Percentiles rank a stretch among this genome's conserved stretches.
These are phyloP conservation scores for Amanita pallidorosea DNA, from an alignment of 768 basidiomycete species.

Conservation along the genomic window DNA sequence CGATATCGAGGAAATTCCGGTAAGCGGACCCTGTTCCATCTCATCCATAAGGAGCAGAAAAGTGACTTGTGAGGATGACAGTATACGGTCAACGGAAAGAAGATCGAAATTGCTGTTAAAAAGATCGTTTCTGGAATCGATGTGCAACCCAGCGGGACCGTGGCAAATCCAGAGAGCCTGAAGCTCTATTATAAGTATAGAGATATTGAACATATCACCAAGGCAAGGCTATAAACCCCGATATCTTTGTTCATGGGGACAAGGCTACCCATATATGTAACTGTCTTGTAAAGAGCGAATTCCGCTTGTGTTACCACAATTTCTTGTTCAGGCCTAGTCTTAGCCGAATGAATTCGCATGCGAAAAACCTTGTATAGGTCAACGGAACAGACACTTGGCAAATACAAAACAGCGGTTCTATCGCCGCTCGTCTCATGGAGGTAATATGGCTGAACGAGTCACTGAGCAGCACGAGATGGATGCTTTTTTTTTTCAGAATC, in stretches of 20 bases:
- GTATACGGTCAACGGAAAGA: slow-evolving; percentile 74
- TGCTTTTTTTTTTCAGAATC: too few species aligned
- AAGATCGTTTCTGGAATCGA: slow-evolving; percentile 4
- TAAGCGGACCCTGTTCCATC: slow-evolving; percentile 21
- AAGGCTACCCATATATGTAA: too few species aligned
- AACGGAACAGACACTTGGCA: too few species aligned
- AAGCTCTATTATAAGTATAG: slow-evolving; percentile 50
- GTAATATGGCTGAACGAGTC: background rate
- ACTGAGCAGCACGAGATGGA: background rate
- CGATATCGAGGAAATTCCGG: slow-evolving; percentile 56
- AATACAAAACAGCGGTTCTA: background rate
- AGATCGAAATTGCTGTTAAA: slow-evolving; percentile 55
- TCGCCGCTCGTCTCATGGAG: background rate
- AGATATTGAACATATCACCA: slow-evolving; percentile 29
- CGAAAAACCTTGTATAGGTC: too few species aligned
- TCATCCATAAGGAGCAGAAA: slow-evolving; percentile 32
- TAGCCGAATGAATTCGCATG: too few species aligned
- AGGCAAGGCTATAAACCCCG: background rate
- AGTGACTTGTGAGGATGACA: slow-evolving; percentile 25
- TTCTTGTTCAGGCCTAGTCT: too few species aligned
- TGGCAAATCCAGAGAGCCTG: slow-evolving; percentile 5
- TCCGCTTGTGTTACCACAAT: too few species aligned
- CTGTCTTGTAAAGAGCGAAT: background rate
- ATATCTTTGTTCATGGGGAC: too few species aligned
- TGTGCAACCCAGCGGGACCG: slow-evolving; percentile 25